Conservation (phyloP, 768 basidiomycete genomes). For the Tremella fuciformis region DNA sequence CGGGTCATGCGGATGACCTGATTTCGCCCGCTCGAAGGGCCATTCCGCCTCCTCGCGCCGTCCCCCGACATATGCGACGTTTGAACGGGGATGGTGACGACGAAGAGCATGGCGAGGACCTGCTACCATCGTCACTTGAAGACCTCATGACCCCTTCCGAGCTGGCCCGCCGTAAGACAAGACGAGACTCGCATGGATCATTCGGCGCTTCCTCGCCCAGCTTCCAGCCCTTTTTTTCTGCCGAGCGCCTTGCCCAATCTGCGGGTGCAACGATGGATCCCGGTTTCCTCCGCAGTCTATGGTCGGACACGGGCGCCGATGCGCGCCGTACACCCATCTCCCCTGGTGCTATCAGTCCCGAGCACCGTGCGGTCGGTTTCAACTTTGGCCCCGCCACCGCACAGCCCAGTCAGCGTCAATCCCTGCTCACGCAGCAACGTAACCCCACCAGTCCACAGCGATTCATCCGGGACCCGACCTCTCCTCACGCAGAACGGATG, state of each 20-base stretch:
- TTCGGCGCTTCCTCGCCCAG: constrained; percentile 14
- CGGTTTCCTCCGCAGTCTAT: constrained; percentile 55
- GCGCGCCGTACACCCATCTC: constrained; percentile 13
- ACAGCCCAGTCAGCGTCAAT: constrained; percentile 18
- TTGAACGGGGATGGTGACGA: constrained; percentile 60
- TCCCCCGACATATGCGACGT: constrained; percentile 10
- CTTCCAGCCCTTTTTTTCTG: constrained; percentile 8
- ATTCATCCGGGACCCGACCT: constrained; percentile 4
- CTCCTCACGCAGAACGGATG: constrained; percentile 1
- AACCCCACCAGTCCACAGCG: constrained; percentile 21
- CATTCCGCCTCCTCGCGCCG: constrained; percentile 15
- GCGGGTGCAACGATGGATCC: constrained; percentile 47
- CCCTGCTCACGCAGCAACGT: constrained; percentile 34
- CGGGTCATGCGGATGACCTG: constrained; percentile 29
- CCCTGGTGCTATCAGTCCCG: constrained; percentile 7
- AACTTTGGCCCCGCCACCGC: constrained; percentile 29
- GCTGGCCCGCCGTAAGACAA: constrained; percentile 67
- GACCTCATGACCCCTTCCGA: constrained; percentile 89
- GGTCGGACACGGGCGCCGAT: constrained; percentile 62
- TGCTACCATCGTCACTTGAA: constrained; percentile 80
- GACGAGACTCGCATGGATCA: constrained; percentile 46
- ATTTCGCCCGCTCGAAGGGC: constrained; percentile 32
- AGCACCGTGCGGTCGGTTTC: constrained; percentile 10
- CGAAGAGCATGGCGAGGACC: constrained; percentile 62
- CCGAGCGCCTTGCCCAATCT: constrained; percentile 47